Conservation (phyloP, 116 monocot species). For the Posidonia oceanica region DNA sequence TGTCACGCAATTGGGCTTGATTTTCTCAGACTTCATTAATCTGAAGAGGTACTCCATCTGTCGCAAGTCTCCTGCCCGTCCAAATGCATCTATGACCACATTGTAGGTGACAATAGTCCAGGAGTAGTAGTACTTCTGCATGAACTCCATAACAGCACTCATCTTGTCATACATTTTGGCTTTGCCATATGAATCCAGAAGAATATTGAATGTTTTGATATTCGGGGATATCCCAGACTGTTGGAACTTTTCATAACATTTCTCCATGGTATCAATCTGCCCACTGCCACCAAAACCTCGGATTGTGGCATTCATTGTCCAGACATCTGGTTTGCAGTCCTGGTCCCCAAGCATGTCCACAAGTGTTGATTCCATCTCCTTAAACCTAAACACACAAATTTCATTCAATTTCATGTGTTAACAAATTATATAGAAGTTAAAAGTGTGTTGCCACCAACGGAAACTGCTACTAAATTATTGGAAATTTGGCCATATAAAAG, state of each 20-base stretch:
- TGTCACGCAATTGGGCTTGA: slow-evolving; percentile 86
- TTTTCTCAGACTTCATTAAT: slow-evolving; percentile 81
- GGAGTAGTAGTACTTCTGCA: slow-evolving; percentile 88
- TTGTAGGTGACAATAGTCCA: slow-evolving; percentile 96
- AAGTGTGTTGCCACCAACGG: background rate
- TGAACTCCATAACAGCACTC: slow-evolving; percentile 98
- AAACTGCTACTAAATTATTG: background rate
- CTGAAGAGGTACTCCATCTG: slow-evolving; percentile 93
- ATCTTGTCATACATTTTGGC: slow-evolving; percentile 74
- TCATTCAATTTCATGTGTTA: background rate
- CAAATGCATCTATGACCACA: slow-evolving; percentile 92
- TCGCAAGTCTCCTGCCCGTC: slow-evolving; percentile 67
- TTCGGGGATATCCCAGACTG: slow-evolving; percentile 69
- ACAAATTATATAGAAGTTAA: background rate
- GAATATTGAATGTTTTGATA: slow-evolving; percentile 94
- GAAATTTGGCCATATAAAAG: no score
- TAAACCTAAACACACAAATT: slow-evolving; percentile 6
- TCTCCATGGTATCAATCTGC: slow-evolving; percentile 90
- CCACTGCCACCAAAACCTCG: slow-evolving; percentile 88
- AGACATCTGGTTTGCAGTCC: slow-evolving; percentile 80
- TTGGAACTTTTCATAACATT: slow-evolving; percentile 85
- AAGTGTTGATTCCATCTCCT: slow-evolving; percentile 76
- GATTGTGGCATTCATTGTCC: slow-evolving; percentile 97
- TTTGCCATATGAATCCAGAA: slow-evolving; percentile 88
- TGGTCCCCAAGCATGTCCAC: slow-evolving; percentile 58